Percentiles rank a stretch among this genome's conserved stretches.
These are phyloP conservation scores for Dryadomyces quercus-mongolicae DNA, from an alignment of 2,329 filamentous ascomycete genomes.

Conservation along the genomic window DNA sequence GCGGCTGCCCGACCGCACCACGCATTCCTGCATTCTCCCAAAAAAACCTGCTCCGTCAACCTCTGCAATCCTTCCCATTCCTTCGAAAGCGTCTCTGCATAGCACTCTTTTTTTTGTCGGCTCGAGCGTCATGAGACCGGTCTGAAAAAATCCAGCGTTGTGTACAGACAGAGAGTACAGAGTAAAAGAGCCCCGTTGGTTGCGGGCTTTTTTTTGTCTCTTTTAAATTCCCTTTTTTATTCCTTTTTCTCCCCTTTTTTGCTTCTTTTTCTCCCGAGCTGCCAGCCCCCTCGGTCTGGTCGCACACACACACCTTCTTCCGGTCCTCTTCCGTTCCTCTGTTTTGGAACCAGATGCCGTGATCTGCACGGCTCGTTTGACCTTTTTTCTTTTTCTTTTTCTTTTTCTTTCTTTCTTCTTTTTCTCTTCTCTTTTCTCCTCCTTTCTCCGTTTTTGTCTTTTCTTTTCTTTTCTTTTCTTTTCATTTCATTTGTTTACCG, in stretches of 20 bases:
- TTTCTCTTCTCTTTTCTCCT: neutral
- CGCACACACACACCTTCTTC: neutral
- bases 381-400: neutral
- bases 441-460: neutral
- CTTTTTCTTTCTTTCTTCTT: neutral
- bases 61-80: too few species aligned
- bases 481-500: neutral
- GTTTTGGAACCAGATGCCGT: neutral
- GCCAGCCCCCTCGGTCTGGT: neutral
- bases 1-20: too few species aligned
- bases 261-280: neutral
- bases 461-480: neutral
- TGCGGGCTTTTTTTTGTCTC: neutral
- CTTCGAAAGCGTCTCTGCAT: too few species aligned
- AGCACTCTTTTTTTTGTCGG: too few species aligned
- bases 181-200: too few species aligned
- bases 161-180: too few species aligned
- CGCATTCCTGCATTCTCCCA: too few species aligned
- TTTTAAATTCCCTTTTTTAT: neutral
- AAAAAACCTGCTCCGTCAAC: too few species aligned
- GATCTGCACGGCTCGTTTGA: neutral
- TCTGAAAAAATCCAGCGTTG: too few species aligned
- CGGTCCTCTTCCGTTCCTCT: neutral
- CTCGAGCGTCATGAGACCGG: too few species aligned
- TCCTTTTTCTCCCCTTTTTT: neutral